Evolutionary conservation across 805 yeast species (phyloP).

Genomic region (Danielia oregonensis): DNA sequence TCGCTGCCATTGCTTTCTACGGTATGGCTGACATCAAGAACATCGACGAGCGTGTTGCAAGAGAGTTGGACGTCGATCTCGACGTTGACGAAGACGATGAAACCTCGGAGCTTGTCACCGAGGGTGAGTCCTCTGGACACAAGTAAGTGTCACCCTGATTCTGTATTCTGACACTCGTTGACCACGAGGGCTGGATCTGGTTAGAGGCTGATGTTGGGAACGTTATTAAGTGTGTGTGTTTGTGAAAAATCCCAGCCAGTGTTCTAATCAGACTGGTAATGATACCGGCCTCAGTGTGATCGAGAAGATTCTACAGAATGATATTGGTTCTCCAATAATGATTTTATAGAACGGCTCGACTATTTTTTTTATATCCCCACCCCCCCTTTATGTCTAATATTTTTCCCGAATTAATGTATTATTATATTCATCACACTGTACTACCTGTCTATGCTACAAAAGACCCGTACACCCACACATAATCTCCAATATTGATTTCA

Average conservation of each 20-base stretch:
- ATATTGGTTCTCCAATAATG: slow-evolving; percentile 1
- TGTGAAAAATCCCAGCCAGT: slow-evolving; percentile 4
- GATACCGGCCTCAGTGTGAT: background rate
- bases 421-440: too few relatives aligned
- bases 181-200: background rate
- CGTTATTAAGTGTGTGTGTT: slow-evolving; percentile 8
- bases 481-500: too few relatives aligned
- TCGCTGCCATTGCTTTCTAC: slow-evolving; percentile 70
- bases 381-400: slow-evolving; percentile 6
- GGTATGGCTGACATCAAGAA: slow-evolving; percentile 81
- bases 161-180: background rate
- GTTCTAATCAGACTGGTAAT: slow-evolving; percentile 4
- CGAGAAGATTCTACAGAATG: too few relatives aligned
- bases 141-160: slow-evolving; percentile 1
- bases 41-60: slow-evolving; percentile 59
- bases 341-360: slow-evolving; percentile 16
- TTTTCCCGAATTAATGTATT: too few relatives aligned
- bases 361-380: slow-evolving; percentile 4
- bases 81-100: slow-evolving; percentile 18
- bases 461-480: too few relatives aligned
- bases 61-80: slow-evolving; percentile 50
- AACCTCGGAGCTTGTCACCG: slow-evolving; percentile 7
- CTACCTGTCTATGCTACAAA: too few relatives aligned
- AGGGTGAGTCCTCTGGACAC: slow-evolving; percentile 8
- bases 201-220: background rate